Percentiles rank a stretch among this genome's conserved stretches.
phyloP scores from a whole-genome alignment of 495 filamentous ascomycete species.

The Chaetomium tenue region DNA sequence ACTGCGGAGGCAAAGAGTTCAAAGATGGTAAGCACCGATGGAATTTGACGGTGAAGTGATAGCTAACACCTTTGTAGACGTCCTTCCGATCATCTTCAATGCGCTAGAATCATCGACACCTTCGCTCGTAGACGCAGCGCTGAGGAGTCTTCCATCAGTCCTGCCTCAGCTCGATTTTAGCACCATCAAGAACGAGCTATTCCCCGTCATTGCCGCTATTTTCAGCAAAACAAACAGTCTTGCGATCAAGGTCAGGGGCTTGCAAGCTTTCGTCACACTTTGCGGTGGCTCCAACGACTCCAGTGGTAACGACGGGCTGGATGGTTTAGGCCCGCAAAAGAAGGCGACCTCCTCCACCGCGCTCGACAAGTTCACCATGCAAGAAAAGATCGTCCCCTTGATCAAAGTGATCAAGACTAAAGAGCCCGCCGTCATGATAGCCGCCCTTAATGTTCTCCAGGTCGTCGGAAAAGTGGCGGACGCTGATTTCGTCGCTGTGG shows the following conservation, averaged over 20 bases:
- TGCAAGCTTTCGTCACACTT: conserved; percentile 85
- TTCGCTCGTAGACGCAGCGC: conserved; percentile 76
- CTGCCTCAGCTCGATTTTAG: conserved; percentile 87
- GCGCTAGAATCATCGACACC: conserved; percentile 87
- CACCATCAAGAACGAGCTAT: conserved; percentile 92
- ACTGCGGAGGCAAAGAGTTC: conserved; percentile 86
- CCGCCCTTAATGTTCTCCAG: conserved; percentile 76
- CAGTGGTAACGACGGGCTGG: conserved; percentile 63
- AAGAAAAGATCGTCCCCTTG: conserved; percentile 91
- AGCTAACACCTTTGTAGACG: conserved; percentile 53
- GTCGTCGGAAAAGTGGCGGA: conserved; percentile 81
- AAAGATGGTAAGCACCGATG: conserved; percentile 69
- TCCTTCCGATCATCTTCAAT: conserved; percentile 77
- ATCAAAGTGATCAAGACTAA: conserved; percentile 94
- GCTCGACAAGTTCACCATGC: conserved; percentile 94
- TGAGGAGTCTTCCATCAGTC: conserved; percentile 69
- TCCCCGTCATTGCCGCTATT: conserved; percentile 81
- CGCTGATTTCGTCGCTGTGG: conserved; percentile 88
- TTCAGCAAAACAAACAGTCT: conserved; percentile 92
- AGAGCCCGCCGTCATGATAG: conserved; percentile 96
- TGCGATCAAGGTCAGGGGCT: conserved; percentile 84
- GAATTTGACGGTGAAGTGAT: not conserved
- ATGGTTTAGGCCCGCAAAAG: conserved; percentile 57
- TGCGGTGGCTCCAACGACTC: conserved; percentile 69
- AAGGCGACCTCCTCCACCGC: conserved; percentile 64